A percentile compares a stretch with the other conserved stretches of the same genome.
Conservation (phyloP, 1,139 yeast species). For the Geotrichum citri-aurantii region DNA sequence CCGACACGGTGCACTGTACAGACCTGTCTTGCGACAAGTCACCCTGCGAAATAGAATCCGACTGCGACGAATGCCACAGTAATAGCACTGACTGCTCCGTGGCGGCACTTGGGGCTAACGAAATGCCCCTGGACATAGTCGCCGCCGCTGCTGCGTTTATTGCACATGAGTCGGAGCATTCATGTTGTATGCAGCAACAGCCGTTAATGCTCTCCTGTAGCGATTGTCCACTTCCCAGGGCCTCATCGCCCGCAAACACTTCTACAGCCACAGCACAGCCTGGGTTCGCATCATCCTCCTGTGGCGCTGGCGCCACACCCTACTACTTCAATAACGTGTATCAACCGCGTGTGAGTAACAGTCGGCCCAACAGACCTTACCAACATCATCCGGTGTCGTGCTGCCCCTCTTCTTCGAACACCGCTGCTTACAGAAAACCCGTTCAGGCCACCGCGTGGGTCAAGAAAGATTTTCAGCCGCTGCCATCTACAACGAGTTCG, state of each 20-base stretch:
- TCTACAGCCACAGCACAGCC: background rate
- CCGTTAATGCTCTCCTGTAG: background rate
- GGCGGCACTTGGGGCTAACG: background rate
- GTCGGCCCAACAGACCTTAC: background rate
- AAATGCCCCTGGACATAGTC: constrained; percentile 1
- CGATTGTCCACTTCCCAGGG: background rate
- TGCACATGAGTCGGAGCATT: background rate
- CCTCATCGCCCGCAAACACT: background rate
- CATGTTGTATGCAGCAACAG: background rate
- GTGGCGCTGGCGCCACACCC: background rate
- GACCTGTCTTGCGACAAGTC: background rate
- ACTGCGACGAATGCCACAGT: background rate
- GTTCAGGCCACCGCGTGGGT: background rate
- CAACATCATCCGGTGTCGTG: background rate
- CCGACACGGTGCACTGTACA: background rate
- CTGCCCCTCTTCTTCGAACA: background rate
- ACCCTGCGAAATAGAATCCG: background rate
- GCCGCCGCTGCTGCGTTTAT: constrained; percentile 4
- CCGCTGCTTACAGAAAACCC: background rate
- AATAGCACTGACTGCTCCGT: background rate
- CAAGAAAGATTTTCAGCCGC: background rate
- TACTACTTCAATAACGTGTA: background rate
- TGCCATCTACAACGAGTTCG: background rate
- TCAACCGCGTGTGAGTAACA: background rate
- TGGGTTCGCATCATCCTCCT: background rate